These are phyloP conservation scores for Pythium scleroteichum DNA, from an alignment of 352 stramenopile species.

Conservation along the genomic window DNA sequence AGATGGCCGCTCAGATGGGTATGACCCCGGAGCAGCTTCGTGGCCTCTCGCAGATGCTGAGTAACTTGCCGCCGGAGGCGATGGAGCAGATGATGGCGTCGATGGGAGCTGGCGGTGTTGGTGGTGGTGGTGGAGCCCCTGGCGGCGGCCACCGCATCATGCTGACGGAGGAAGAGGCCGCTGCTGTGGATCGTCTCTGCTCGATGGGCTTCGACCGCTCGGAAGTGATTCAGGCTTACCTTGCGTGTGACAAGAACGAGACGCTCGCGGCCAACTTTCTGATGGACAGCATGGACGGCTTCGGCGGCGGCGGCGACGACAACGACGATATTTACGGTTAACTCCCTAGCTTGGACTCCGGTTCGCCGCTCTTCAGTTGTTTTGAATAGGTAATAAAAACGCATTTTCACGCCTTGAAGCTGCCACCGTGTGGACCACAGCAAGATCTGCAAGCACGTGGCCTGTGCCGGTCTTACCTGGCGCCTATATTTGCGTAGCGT, in stretches of 20 bases:
- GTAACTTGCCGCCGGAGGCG: conserved; percentile 74
- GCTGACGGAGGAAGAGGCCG: conserved; percentile 78
- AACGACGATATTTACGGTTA: conserved; percentile 91
- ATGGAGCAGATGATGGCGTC: conserved; percentile 89
- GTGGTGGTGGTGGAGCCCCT: conserved; percentile 40
- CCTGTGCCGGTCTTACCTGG: conserved; percentile 5
- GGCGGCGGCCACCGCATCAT: conserved; percentile 65
- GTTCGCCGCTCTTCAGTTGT: conserved; percentile 22
- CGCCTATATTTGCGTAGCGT: conserved; percentile 5
- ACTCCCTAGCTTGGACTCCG: conserved; percentile 10
- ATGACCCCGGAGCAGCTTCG: conserved; percentile 87
- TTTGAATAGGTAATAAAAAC: conserved; percentile 27
- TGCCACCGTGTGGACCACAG: conserved; percentile 21
- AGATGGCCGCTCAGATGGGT: conserved; percentile 85
- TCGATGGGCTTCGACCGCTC: conserved; percentile 90
- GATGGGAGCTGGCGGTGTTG: conserved; percentile 53
- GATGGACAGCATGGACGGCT: conserved; percentile 92
- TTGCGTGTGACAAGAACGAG: conserved; percentile 99
- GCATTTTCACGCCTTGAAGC: neutral
- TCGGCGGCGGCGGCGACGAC: conserved; percentile 43
- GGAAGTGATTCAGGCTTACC: conserved; percentile 96
- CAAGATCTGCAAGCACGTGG: neutral
- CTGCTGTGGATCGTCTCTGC: conserved; percentile 72
- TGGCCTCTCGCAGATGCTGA: conserved; percentile 85
- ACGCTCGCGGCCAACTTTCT: conserved; percentile 98